These are phyloP conservation scores for Canna indica DNA, from an alignment of 176 grass and related monocot genomes.

Conservation along the genomic window DNA sequence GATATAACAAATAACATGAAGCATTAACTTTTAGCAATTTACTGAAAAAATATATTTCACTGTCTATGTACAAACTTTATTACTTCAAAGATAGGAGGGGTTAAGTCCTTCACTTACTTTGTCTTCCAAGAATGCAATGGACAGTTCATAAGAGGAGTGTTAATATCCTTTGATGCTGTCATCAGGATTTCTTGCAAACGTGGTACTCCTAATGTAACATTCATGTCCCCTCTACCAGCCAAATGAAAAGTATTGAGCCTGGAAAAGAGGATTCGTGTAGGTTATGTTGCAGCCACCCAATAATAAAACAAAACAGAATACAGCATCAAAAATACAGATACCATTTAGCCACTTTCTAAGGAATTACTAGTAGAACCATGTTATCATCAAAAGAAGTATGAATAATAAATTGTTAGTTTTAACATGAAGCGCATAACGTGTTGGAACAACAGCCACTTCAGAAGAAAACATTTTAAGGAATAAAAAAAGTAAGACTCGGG, in stretches of 20 bases:
- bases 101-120: conserved; percentile 29
- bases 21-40: too few species aligned
- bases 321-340: background rate
- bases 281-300: background rate
- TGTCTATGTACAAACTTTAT: background rate
- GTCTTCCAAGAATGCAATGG: conserved; percentile 23
- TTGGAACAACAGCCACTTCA: too few species aligned
- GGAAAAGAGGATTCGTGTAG: background rate
- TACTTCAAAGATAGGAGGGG: background rate
- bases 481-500: too few species aligned
- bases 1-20: too few species aligned
- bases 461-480: too few species aligned
- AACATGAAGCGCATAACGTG: too few species aligned
- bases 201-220: conserved; percentile 91
- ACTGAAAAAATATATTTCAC: background rate
- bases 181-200: conserved; percentile 82
- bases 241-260: conserved; percentile 98
- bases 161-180: conserved; percentile 62
- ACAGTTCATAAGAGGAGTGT: conserved; percentile 62
- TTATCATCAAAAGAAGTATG: too few species aligned
- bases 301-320: background rate
- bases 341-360: background rate
- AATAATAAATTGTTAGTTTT: too few species aligned
- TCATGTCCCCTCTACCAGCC: conserved; percentile 87
- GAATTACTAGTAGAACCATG: background rate